Base-by-base conservation (phyloP, 768 basidiomycete genomes). In the Trametopsis cervina region DNA sequence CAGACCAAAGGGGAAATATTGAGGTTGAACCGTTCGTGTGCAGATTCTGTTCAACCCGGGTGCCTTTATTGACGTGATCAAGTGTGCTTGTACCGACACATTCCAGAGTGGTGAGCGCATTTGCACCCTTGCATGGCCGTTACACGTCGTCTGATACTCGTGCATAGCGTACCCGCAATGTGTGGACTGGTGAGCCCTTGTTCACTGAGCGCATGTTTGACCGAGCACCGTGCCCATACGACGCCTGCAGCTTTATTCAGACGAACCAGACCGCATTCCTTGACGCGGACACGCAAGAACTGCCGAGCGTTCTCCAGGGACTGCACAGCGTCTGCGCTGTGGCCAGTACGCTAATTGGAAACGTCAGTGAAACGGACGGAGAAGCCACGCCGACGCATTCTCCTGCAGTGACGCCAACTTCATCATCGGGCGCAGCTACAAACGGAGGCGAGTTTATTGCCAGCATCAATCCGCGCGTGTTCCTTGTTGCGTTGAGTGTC, bases 41-140 rank as follows among this genome's bases (percentile, higher is more conserved):
- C 26, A 83, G 81, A 69, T 84, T 54, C 72, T 83, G 39, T 77
- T 77, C 55, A 81, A 83, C 52, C 82, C 82, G 1, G 74, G 77
- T 23, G 75, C 75, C 1, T 83, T 83, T 62, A 68, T 82, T 52
- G 71, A 74, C 54, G 69, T 80, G 39, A 81, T 83, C 58, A 71
- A 76, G 63, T 83, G 83, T 62, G 71, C 80, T 4, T 85, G 83
- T 57, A 67, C 71, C 2, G 69, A 73, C 40, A 69, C 73, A 2
- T 75, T 74, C 60, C 63, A 71, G 49, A 60, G 59, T 41, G 52
- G 58, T 60, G 18, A 50, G 56, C 43, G 3, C 26, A 41, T 12
- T 35, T 13, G 9, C 12, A 18, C 9, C 5, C 25, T 10, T n/a
- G n/a, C 35, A 39, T 36, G 23, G 9, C 24, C 3, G 4, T 18